Evolutionary conservation across 768 basidiomycete genomes (phyloP).

Genomic region (Daedaleopsis nitida): DNA sequence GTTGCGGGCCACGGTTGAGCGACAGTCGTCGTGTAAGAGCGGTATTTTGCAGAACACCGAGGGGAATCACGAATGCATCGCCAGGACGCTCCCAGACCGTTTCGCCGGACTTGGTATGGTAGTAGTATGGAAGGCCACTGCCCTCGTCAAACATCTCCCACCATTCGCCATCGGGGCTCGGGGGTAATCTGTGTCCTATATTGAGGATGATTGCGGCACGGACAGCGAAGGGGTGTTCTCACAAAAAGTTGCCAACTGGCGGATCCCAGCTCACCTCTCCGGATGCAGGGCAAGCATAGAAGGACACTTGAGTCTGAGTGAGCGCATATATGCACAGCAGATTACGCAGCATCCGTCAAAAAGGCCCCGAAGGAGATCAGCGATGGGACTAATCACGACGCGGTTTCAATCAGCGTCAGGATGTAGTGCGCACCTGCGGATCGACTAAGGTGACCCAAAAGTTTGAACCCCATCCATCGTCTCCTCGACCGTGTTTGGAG

Average conservation of each 20-base stretch:
- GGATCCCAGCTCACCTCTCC: conserved; percentile 94
- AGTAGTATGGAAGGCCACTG: conserved; percentile 87
- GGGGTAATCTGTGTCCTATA: conserved; percentile 61
- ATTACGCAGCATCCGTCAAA: neutral
- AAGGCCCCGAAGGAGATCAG: conserved; percentile 1
- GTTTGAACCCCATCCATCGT: conserved; percentile 75
- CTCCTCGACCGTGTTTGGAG: conserved; percentile 1
- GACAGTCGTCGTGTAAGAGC: conserved; percentile 73
- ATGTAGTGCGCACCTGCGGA: conserved; percentile 62
- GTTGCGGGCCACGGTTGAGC: conserved; percentile 14
- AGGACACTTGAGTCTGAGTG: conserved; percentile 52
- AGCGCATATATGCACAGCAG: conserved; percentile 1
- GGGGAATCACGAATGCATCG: conserved; percentile 83
- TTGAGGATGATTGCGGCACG: neutral
- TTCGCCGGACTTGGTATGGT: conserved; percentile 88
- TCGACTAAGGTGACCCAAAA: conserved; percentile 96
- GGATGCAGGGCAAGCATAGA: conserved; percentile 92
- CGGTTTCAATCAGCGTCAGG: conserved; percentile 46
- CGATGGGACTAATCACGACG: neutral
- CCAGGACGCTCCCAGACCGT: conserved; percentile 91
- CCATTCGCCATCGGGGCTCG: conserved; percentile 87
- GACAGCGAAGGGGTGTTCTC: conserved; percentile 28
- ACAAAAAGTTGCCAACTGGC: conserved; percentile 88
- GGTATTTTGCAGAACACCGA: conserved; percentile 86
- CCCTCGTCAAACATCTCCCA: conserved; percentile 91